Base-by-base conservation (phyloP, 2,329 filamentous ascomycete species). In the Thyridium curvatum region DNA sequence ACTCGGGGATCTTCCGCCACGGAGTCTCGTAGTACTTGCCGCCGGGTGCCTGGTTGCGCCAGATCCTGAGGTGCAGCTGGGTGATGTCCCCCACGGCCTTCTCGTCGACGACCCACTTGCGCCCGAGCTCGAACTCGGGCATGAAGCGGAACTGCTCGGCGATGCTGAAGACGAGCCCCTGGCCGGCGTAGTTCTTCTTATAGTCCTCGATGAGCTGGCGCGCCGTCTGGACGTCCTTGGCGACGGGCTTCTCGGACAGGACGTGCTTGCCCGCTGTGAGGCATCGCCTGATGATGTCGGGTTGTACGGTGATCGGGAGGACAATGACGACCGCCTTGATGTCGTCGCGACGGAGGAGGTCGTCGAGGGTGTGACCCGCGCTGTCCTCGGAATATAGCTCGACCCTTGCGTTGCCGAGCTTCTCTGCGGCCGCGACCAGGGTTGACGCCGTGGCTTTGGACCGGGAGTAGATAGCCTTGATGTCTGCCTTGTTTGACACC, bases 141-240 rank as follows among this genome's bases (percentile, higher is more conserved):
- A 75, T 58, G 61, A 79, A 88, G 37, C 85, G 73, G 54, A 78
- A 84, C 60, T 90, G 88, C 59, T 90, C 86, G 0, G 82, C 85
- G 4, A 90, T 71, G 12, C 21, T 26, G 21, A 26, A 26, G 68
- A 67, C 61, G 79, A 77, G 6, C 6, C 21, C 21, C 21, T 26
- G 21, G 21, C 21, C 21, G 21, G 21, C 21, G 21, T 26, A 26
- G 21, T 26, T 26, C 21, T 26, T 26, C 21, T 26, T 26, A 45
- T 62, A 62, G 45, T 56, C 60, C 5, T 45, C 34, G 4, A 60
- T 32, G 30, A 59, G 42, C 26, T 41, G 43, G 28, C 45, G 48
- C 10, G 52, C 50, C 10, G 44, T 43, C 12, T 50, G 51, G 5
- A 65, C 42, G 4, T 83, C 76, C 46, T 74, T 72, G 3, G 76